A percentile compares a stretch with the other conserved stretches of the same genome.
These are phyloP conservation scores for Cyclocybe aegerita DNA, from an alignment of 768 basidiomycete species.

Conservation along the genomic window DNA sequence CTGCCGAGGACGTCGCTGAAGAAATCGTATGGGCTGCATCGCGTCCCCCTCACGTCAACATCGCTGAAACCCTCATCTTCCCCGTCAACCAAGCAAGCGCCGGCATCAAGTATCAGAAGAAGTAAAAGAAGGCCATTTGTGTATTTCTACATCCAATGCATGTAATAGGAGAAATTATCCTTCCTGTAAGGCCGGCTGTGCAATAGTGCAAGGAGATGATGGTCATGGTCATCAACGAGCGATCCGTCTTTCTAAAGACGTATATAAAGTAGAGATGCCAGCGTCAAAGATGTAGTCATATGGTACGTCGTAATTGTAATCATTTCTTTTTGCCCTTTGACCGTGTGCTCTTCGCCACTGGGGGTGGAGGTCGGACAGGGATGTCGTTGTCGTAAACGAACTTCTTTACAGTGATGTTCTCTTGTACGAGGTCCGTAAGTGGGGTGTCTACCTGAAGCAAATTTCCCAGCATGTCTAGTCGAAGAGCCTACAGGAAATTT, in stretches of 20 bases:
- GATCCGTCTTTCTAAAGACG: no score
- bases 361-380: slow-evolving; percentile 28
- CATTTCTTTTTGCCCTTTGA: slow-evolving; percentile 49
- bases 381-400: slow-evolving; percentile 79
- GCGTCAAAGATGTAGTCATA: no score
- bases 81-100: slow-evolving; percentile 80
- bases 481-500: slow-evolving; percentile 45
- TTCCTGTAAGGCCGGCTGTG: no score
- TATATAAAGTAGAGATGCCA: no score
- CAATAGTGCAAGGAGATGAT: no score
- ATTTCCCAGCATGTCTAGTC: slow-evolving; percentile 74
- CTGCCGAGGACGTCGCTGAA: slow-evolving; percentile 88
- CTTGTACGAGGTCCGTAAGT: slow-evolving; percentile 54
- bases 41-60: slow-evolving; percentile 89
- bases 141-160: slow-evolving; percentile 12
- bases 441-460: slow-evolving; percentile 57
- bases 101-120: slow-evolving; percentile 57
- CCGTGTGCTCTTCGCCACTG: slow-evolving; percentile 51
- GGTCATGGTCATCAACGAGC: no score
- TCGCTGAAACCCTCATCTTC: slow-evolving; percentile 78
- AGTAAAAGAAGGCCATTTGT: slow-evolving; percentile 23
- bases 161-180: not conserved
- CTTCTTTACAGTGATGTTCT: slow-evolving; percentile 73
- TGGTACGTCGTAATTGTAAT: not conserved
- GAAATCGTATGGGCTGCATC: slow-evolving; percentile 97